Conservation (phyloP, 805 yeast genomes). For the Pichia californica region DNA sequence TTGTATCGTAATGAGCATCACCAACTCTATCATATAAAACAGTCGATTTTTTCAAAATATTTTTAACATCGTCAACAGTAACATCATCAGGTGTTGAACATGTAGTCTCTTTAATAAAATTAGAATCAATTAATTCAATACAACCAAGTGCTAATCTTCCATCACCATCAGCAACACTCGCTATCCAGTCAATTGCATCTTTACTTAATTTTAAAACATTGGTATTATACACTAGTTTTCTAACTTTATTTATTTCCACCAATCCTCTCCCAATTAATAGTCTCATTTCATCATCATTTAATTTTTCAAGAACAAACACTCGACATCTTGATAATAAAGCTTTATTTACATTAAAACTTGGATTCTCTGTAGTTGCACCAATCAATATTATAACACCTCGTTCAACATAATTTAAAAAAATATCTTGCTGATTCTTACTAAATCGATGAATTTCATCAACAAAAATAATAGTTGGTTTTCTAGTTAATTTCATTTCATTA, state of each 20-base stretch:
- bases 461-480: slow-evolving; percentile 62
- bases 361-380: slow-evolving; percentile 98
- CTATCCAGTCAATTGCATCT: slow-evolving; percentile 59
- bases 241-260: slow-evolving; percentile 48
- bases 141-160: slow-evolving; percentile 78
- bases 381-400: slow-evolving; percentile 72
- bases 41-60: slow-evolving; percentile 42
- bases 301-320: slow-evolving; percentile 58
- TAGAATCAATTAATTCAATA: slow-evolving; percentile 65
- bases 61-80: slow-evolving; percentile 32
- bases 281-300: slow-evolving; percentile 43
- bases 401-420: slow-evolving; percentile 77
- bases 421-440: slow-evolving; percentile 81
- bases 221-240: slow-evolving; percentile 45
- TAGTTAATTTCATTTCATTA: slow-evolving; percentile 39
- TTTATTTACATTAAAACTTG: slow-evolving; percentile 71
- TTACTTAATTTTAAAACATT: slow-evolving; percentile 47
- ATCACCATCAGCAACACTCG: slow-evolving; percentile 79
- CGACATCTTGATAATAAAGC: slow-evolving; percentile 84
- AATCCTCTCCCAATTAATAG: slow-evolving; percentile 54
- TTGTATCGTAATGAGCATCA: slow-evolving; percentile 90
- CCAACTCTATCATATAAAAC: slow-evolving; percentile 79
- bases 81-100: slow-evolving; percentile 29
- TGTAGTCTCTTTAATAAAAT: slow-evolving; percentile 24
- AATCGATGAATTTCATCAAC: slow-evolving; percentile 93